A percentile compares a stretch with the other conserved stretches of the same genome.
These are phyloP conservation scores for Mycena kentingensis DNA, from an alignment of 768 basidiomycete genomes.

Conservation along the genomic window DNA sequence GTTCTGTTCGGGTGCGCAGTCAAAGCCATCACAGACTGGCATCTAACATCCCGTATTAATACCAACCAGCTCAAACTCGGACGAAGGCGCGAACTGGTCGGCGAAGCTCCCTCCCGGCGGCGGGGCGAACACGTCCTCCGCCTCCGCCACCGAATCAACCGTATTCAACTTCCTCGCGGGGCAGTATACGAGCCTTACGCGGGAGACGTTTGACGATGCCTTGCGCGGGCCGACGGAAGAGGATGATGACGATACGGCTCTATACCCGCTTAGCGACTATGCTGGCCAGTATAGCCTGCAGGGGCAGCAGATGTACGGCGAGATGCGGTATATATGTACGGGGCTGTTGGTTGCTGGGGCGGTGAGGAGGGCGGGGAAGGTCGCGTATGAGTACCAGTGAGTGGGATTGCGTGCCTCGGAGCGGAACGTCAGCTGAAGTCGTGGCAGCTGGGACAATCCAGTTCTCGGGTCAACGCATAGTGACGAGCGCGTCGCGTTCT, in stretches of 20 bases:
- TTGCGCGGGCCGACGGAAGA: too few species aligned
- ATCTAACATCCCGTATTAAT: background rate
- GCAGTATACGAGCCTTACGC: conserved; percentile 37
- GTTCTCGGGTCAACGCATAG: conserved; percentile 40
- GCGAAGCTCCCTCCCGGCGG: background rate
- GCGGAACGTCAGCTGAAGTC: background rate
- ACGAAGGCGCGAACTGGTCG: conserved; percentile 48
- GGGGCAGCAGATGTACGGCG: conserved; percentile 13
- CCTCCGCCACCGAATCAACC: conserved; percentile 39
- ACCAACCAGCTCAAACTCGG: conserved; percentile 38
- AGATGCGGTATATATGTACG: conserved; percentile 7
- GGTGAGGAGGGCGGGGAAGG: conserved; percentile 19
- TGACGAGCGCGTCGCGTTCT: conserved; percentile 42
- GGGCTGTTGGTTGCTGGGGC: conserved; percentile 29
- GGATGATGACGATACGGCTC: too few species aligned
- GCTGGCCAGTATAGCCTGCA: conserved; percentile 25
- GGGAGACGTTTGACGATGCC: conserved; percentile 31
- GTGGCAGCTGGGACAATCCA: conserved; percentile 41
- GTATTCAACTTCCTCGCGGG: conserved; percentile 45
- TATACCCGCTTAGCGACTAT: conserved; percentile 40
- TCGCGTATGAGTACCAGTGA: conserved; percentile 42
- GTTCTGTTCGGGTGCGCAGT: background rate
- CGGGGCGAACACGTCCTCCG: conserved; percentile 41
- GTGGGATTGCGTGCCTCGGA: background rate
- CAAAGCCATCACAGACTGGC: background rate